Evolutionary conservation across 2,329 filamentous ascomycete genomes (phyloP).

Genomic region (Plenodomus lindquistii): DNA sequence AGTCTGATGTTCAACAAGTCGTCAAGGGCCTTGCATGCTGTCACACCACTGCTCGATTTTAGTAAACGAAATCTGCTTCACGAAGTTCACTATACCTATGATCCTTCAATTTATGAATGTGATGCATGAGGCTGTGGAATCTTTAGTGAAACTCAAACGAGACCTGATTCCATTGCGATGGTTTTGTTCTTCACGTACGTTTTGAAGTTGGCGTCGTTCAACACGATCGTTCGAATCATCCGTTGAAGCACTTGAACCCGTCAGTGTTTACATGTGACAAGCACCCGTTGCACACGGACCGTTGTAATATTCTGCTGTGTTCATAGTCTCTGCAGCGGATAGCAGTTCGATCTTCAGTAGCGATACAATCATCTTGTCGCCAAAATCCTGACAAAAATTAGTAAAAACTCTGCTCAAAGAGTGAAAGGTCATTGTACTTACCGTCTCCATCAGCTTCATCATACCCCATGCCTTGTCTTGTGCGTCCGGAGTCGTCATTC

Average conservation of each 20-base stretch:
- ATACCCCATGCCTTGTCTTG: slow-evolving; percentile 60
- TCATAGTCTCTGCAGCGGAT: slow-evolving; percentile 44
- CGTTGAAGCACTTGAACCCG: slow-evolving; percentile 57
- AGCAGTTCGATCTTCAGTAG: slow-evolving; percentile 72
- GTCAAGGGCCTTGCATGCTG: slow-evolving; percentile 59
- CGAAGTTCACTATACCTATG: slow-evolving; percentile 25
- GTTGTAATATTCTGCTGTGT: slow-evolving; percentile 47
- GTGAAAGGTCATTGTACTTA: slow-evolving; percentile 6
- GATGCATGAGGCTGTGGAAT: slow-evolving; percentile 59
- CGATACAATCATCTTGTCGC: slow-evolving; percentile 66
- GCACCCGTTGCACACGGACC: slow-evolving; percentile 29
- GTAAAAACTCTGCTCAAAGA: not conserved
- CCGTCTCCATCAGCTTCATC: slow-evolving; percentile 63
- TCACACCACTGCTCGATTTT: slow-evolving; percentile 32
- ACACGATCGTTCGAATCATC: slow-evolving; percentile 63
- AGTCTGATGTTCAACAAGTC: slow-evolving; percentile 66
- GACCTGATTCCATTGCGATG: not conserved
- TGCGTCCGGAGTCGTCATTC: slow-evolving; percentile 50
- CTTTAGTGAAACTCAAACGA: not conserved
- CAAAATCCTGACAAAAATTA: slow-evolving; percentile 52
- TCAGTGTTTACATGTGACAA: slow-evolving; percentile 9
- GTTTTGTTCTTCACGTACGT: slow-evolving; percentile 42
- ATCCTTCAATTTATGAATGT: slow-evolving; percentile 66
- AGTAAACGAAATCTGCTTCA: not conserved
- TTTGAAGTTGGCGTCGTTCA: slow-evolving; percentile 67